Evolutionary conservation across 768 basidiomycete genomes (phyloP), one percentile per base, ranked within the genome.

Genomic region (Phallus indusiatus): DNA sequence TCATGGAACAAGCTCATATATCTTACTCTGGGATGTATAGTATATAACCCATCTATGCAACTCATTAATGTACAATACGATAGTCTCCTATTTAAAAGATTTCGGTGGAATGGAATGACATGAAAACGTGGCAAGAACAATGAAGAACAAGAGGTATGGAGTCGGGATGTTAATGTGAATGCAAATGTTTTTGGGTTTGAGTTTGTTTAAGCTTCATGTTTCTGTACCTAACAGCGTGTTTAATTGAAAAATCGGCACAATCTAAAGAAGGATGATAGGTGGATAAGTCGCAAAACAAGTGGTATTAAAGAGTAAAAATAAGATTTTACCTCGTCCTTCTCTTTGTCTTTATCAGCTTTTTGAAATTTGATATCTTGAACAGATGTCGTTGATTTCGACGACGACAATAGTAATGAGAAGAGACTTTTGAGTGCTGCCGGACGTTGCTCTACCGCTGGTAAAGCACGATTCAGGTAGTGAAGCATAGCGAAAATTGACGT

Each of bases 191-290:
- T 42, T 42, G 4, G 42, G 42, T 42, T 8, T 42, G 4, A 42
- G 9, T 14, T 14, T 14, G 12, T 42, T 42, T n/a, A n/a, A 42
- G 42, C 14, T 4, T 42, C 42, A 42, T 14, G n/a, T 11, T 11
- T 50, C 28, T 48, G 57, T 22, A 24, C 57, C 48, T 42, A 59
- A 21, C 28, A 59, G 34, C 18, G 16, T 52, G 11, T 35, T 33
- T 33, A 59, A 24, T 16, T 59, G 47, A 52, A 59, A 59, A 33
- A 34, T 52, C 28, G 57, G 57, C 9, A 59, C 34, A n/a, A 53
- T 17, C 57, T 59, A 18, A n/a, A 20, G 47, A 22, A 46, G 42
- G 1, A n/a, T n/a, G n/a, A n/a, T n/a, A n/a, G 3, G 49, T 34
- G 47, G 9, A 14, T 48, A 48, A 28, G 36, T 56, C 21, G 35